Evolutionary conservation across 768 basidiomycete species (phyloP), one percentile per base, ranked within the genome.

Genomic region (Flagelloscypha sp.): DNA sequence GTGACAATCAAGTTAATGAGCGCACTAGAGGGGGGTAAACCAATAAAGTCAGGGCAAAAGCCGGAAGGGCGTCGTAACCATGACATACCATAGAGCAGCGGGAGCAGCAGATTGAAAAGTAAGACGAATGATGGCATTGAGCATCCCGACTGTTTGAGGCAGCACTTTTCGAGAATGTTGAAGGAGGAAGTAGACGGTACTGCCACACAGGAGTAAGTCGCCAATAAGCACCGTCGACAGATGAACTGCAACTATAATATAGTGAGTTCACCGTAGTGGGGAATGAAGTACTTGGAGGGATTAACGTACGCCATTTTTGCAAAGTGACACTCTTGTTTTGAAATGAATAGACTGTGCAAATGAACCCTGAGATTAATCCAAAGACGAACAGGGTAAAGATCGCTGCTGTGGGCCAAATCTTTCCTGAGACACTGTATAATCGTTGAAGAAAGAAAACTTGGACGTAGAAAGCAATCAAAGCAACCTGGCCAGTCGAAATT

Each of bases 361-460:
- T 22, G 12, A 44, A 49, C 13, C 53, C 44, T 3, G 57, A 43
- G 18, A 55, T 22, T 24, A 52, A 56, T 5, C 50, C 55, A 34
- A 59, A 57, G 6, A 47, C 11, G 17, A 58, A 48, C 9, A 58
- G 13, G 1, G 40, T 7, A 1, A 27, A 41, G 3, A 61, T 30
- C 5, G 54, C 51, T 3, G 30, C 38, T 22, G 55, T 48, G 17
- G 53, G 42, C 35, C 39, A 54, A 33, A 35, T 35, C 6, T 38
- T 46, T n/a, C 40, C 45, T 3, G 58, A 56, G 16, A 59, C 53
- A 16, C 42, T 39, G 35, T 43, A 59, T 16, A 61, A 49, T 6
- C 59, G 53, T 29, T 48, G 48, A 28, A 48, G 51, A 36, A 56
- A 61, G 40, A 50, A 61, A 3, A 40, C 24, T 36, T 61, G 59